Conservation (phyloP, 139 green algal genomes). For the Chlamydomonas schloesseri region DNA sequence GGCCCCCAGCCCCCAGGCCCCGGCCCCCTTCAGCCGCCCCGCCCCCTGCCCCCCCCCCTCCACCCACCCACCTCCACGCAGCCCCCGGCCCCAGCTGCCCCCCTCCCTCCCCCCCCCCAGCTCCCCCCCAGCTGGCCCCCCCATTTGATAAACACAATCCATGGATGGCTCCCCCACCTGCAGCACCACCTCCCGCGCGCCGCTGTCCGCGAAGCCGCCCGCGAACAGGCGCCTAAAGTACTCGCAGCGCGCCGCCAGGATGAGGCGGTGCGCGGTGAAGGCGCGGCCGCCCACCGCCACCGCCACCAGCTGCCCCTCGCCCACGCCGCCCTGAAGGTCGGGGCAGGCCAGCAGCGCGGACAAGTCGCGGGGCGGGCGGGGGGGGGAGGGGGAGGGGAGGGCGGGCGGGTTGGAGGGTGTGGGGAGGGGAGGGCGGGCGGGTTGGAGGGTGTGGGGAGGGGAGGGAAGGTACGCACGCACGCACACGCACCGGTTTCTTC, state of each 20-base stretch:
- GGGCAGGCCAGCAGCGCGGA: constrained; percentile 1
- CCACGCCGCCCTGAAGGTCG: not conserved
- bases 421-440: too few species aligned
- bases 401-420: not conserved
- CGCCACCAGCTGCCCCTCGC: not conserved
- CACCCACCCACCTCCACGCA: too few species aligned
- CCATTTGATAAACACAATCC: too few species aligned
- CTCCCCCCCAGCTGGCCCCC: constrained; percentile 5
- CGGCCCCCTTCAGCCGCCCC: too few species aligned
- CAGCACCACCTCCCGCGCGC: constrained; percentile 1
- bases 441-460: not conserved
- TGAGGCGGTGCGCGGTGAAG: constrained; percentile 24
- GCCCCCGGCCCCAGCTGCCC: too few species aligned
- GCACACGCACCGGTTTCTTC: too few species aligned
- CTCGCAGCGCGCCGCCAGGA: constrained; percentile 15
- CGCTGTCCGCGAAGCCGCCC: constrained; percentile 28
- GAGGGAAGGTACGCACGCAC: too few species aligned
- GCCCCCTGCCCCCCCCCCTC: too few species aligned
- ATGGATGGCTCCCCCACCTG: constrained; percentile 26
- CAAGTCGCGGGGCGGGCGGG: not conserved
- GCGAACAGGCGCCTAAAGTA: constrained; percentile 40
- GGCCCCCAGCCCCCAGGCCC: too few species aligned
- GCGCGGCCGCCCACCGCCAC: not conserved
- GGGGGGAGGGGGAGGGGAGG: too few species aligned
- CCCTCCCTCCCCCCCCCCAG: not conserved